Evolutionary conservation across 228 moss, liverwort and hornwort species (phyloP), one percentile per base, ranked within the genome.

Genomic region (Sphagnum fallax): DNA sequence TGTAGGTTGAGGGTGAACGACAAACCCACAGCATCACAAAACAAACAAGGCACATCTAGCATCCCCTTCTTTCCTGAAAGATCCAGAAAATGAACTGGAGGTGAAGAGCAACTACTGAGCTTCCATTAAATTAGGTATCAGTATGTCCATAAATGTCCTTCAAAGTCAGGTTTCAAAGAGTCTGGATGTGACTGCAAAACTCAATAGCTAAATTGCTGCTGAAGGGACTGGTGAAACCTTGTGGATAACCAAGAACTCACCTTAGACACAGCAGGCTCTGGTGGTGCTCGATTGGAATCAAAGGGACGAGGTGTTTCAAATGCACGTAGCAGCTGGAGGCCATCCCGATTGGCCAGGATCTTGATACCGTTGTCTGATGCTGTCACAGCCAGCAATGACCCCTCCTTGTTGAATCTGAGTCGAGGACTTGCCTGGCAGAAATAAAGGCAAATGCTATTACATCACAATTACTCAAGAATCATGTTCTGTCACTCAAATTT

Each of bases 331-430:
- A 93, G 78, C 58, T 88, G 86, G 13, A 79, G 72, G 50, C 97
- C 97, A 73, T 97, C 91, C 13, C 88, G 73, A 71, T 97, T 97
- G 64, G 97, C 88, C 63, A 97, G 80, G 67, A 97, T 87, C 81
- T 97, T 97, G 62, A 97, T 90, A 16, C 97, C 97, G 78, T 97
- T 97, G 10, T 97, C 97, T 58, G 89, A 86, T 68, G 97, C 83
- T 14, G 97, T 97, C 16, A 97, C 97, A 78, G 97, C 97, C 65
- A 97, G 88, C 71, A 97, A 68, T 32, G 97, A 90, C 48, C 97
- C 97, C 73, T 93, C 97, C 73, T 93, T 97, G 49, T 90, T 97
- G 75, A 97, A 97, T 66, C 97, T 88, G 51, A 97, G 88, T 51
- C 97, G 82, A 8, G 97, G 97, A 75, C 97, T 97, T 49, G 90